phyloP scores from a whole-genome alignment of 495 filamentous ascomycete species.

The Staphylotrichum tortipilum region DNA sequence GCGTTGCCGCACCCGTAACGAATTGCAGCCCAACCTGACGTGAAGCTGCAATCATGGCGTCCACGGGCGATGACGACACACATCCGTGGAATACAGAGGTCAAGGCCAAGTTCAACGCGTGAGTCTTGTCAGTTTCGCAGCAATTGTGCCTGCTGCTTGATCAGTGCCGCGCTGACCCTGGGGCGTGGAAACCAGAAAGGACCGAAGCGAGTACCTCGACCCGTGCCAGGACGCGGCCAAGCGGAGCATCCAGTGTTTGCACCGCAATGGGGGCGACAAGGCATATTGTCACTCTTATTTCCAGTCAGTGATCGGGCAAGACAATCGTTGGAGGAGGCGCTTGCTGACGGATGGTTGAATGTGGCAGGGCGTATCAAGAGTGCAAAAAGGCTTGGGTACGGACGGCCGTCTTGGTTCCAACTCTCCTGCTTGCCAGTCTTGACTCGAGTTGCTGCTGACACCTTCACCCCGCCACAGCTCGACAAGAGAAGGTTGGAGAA shows the following conservation, averaged over 20 bases:
- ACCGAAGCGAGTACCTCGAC: constrained; percentile 76
- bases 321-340: neutral
- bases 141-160: too few species aligned
- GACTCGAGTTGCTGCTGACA: neutral
- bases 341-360: constrained; percentile 17
- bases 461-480: constrained; percentile 26
- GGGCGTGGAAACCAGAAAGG: too few species aligned
- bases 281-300: constrained; percentile 92
- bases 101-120: constrained; percentile 12
- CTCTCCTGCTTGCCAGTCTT: too few species aligned
- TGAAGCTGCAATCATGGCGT: constrained; percentile 7
- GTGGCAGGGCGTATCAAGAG: constrained; percentile 73
- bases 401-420: neutral
- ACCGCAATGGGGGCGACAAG: constrained; percentile 74
- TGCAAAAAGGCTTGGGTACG: constrained; percentile 92
- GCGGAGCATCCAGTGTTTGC: constrained; percentile 74
- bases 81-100: constrained; percentile 11
- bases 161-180: too few species aligned
- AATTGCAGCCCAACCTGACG: neutral
- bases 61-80: neutral
- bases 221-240: constrained; percentile 93
- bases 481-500: constrained; percentile 45
- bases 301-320: constrained; percentile 51
- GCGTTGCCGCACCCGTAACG: too few species aligned
- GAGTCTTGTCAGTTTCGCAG: neutral